A percentile compares a stretch with the other conserved stretches of the same genome.
These are phyloP conservation scores for Lagenidium sp. DNA, from an alignment of 352 stramenopile genomes.

Conservation along the genomic window DNA sequence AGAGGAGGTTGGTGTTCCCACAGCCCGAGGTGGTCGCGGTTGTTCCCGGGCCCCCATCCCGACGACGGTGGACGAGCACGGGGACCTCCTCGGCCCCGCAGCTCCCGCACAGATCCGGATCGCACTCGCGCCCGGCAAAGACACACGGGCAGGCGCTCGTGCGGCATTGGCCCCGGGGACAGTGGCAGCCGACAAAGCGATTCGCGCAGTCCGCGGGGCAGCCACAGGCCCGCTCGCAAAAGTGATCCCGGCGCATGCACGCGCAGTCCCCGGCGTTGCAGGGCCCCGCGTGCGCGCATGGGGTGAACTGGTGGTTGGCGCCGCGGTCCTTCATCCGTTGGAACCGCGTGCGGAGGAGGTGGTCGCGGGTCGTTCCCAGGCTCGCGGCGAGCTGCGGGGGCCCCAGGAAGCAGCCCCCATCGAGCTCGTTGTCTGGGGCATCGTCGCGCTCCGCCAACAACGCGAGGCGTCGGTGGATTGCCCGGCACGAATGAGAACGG, in stretches of 20 bases:
- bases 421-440: conserved; percentile 5
- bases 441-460: not conserved
- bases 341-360: conserved; percentile 53
- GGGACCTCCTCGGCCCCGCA: conserved; percentile 62
- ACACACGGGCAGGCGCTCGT: conserved; percentile 60
- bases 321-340: conserved; percentile 79
- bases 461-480: conserved; percentile 18
- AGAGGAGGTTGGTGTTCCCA: conserved; percentile 62
- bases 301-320: conserved; percentile 63
- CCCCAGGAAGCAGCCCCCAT: not conserved
- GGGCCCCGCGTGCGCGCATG: conserved; percentile 48
- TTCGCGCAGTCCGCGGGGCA: conserved; percentile 65
- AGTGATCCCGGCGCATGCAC: conserved; percentile 79
- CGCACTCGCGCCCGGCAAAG: conserved; percentile 57
- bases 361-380: conserved; percentile 53
- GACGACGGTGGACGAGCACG: conserved; percentile 30
- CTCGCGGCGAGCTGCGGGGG: conserved; percentile 17
- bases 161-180: conserved; percentile 40
- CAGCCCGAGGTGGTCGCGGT: too few species aligned
- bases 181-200: conserved; percentile 65
- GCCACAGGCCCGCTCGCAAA: conserved; percentile 59
- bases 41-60: too few species aligned
- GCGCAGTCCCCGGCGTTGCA: conserved; percentile 62
- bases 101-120: conserved; percentile 55
- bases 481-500: conserved; percentile 27